phyloP scores from a whole-genome alignment of 768 basidiomycete species.

The Filobasidium floriforme region DNA sequence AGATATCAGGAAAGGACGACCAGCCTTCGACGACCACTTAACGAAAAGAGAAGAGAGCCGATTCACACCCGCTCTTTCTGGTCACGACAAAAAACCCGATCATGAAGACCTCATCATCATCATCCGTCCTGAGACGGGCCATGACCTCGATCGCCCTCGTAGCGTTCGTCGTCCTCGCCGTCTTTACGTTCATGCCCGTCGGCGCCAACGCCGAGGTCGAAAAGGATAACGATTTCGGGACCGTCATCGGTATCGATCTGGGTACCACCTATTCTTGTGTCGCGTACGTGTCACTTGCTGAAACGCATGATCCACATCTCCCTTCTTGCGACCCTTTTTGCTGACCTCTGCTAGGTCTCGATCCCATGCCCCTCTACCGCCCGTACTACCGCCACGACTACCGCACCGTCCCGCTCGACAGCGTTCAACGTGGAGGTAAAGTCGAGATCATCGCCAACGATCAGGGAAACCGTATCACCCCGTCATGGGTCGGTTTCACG shows the following conservation, averaged over 20 bases:
- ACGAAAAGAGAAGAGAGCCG: neutral
- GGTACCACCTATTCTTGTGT: conserved; percentile 97
- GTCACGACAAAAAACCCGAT: neutral
- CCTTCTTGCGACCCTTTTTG: conserved; percentile 10
- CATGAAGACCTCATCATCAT: conserved; percentile 7
- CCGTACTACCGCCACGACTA: conserved; percentile 12
- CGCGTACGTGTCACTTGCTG: conserved; percentile 55
- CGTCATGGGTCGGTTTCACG: conserved; percentile 74
- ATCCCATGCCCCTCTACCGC: neutral
- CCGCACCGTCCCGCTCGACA: conserved; percentile 32
- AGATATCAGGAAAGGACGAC: neutral
- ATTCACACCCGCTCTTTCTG: neutral
- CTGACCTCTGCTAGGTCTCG: neutral
- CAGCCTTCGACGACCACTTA: neutral
- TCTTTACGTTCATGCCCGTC: conserved; percentile 64
- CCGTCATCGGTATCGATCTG: conserved; percentile 79
- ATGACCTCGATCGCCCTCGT: conserved; percentile 44
- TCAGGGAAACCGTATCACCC: conserved; percentile 81
- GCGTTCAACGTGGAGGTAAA: conserved; percentile 74
- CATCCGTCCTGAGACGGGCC: conserved; percentile 3
- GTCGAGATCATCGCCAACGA: conserved; percentile 87
- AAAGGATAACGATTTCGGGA: conserved; percentile 68
- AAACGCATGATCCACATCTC: neutral
- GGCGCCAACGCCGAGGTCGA: conserved; percentile 57
- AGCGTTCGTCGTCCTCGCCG: conserved; percentile 55